Evolutionary conservation across 2,329 filamentous ascomycete genomes (phyloP), one percentile per base, ranked within the genome.

Genomic region (Aspergillus bombycis): DNA sequence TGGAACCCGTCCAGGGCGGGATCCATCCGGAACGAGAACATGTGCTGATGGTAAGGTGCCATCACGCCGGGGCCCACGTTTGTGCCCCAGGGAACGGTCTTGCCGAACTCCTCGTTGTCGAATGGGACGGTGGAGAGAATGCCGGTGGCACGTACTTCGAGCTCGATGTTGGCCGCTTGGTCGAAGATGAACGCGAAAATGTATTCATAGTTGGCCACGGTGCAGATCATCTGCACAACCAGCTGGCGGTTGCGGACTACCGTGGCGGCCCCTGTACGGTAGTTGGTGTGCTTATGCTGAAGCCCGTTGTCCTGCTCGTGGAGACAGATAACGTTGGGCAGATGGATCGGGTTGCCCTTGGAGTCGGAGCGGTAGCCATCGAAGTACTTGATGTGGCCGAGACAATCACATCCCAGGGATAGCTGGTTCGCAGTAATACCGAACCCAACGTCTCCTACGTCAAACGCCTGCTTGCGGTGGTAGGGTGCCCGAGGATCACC

Each of bases 11-110:
- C 86, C 56, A 88, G 79, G 67, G 85, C 85, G 21, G 87, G 87
- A 70, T 89, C 87, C 14, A 89, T 80, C 10, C 87, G 84, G 6
- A 89, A 81, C 3, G 85, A 88, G 78, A 94, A 92, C 74, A 93
- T 90, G 76, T 93, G 91, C 73, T 94, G 91, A 71, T 93, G 91
- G 76, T 91, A 88, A 0, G 83, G 81, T 2, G 89, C 90, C 38
- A 92, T 84, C 19, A 90, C 89, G 52, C 89, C 88, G 0, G 89
- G 88, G 63, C 89, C 87, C 4, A 91, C 88, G 48, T 90, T 85
- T 0, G 88, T 91, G 36, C 88, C 89, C 80, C 86, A 90, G 2
- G 86, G 85, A 4, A 90, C 88, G 14, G 84, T 84, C 57, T 88
- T 74, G 16, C 86, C 87, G 63, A 41, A 41, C 19, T 89, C 85